Percentiles rank a stretch among this genome's conserved stretches.
Conservation (phyloP, 148 eudicot species). For the Heliamphora exappendiculata region DNA sequence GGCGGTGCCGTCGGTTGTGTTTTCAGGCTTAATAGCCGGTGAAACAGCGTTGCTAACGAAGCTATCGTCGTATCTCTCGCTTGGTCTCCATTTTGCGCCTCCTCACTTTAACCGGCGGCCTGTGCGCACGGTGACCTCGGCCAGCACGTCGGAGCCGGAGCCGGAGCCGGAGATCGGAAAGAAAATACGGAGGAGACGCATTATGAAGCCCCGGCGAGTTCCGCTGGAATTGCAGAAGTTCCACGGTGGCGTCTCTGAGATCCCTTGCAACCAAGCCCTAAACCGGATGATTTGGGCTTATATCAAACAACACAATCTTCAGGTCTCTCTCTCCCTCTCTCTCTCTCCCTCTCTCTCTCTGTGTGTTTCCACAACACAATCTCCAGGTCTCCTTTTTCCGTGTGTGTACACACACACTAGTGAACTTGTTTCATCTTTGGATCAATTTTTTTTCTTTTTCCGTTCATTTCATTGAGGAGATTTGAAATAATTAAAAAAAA, state of each 20-base stretch:
- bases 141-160: conserved; percentile 23
- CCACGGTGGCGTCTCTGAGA: conserved; percentile 60
- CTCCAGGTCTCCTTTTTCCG: conserved; percentile 56
- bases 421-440: neutral
- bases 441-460: neutral
- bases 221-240: conserved; percentile 64
- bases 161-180: conserved; percentile 28
- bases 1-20: conserved; percentile 25
- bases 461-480: too few species aligned
- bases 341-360: conserved; percentile 4
- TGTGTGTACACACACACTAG: neutral
- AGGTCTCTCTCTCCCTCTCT: conserved; percentile 38
- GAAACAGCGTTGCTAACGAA: conserved; percentile 16
- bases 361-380: conserved; percentile 24
- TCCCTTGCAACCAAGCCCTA: conserved; percentile 66
- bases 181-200: conserved; percentile 57
- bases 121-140: neutral
- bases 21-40: conserved; percentile 7
- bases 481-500: too few species aligned
- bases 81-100: neutral
- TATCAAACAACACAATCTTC: conserved; percentile 70
- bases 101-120: conserved; percentile 5
- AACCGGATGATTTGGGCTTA: conserved; percentile 79
- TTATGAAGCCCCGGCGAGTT: conserved; percentile 67
- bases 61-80: neutral